A percentile compares a stretch with the other conserved stretches of the same genome.
Conservation (phyloP, 306 rosid species). For the Malus sieversii region DNA sequence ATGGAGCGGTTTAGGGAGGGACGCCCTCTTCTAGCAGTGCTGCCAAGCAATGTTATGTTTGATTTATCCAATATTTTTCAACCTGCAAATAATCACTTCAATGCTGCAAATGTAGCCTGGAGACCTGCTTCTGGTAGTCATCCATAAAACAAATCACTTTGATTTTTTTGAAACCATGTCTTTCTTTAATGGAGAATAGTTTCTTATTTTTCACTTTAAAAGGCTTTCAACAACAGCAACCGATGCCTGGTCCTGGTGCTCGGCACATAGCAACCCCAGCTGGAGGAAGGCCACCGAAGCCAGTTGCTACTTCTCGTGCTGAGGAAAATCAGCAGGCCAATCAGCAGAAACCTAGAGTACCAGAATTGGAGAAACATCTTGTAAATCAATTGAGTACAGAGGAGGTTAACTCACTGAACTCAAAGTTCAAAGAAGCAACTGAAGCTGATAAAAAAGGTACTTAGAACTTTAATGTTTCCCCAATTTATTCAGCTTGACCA, state of each 20-base stretch:
- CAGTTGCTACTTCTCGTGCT: constrained; percentile 41
- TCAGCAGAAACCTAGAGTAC: constrained; percentile 59
- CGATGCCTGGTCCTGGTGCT: constrained; percentile 49
- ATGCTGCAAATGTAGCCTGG: constrained; percentile 47
- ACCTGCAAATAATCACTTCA: constrained; percentile 36
- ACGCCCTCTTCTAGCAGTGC: no score
- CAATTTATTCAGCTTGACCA: not conserved
- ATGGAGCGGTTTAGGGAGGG: no score
- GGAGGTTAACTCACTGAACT: constrained; percentile 66
- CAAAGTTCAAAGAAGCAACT: constrained; percentile 73
- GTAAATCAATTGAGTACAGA: constrained; percentile 75
- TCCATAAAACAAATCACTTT: not conserved
- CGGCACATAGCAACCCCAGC: constrained; percentile 23
- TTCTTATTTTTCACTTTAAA: constrained; percentile 22
- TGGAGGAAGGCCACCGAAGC: constrained; percentile 62
- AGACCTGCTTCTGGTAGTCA: constrained; percentile 56
- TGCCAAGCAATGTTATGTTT: not conserved
- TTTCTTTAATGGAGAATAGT: constrained; percentile 2
- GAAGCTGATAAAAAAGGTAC: constrained; percentile 80
- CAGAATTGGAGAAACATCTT: constrained; percentile 79
- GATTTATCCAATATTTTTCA: constrained; percentile 56
- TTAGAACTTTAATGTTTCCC: constrained; percentile 5
- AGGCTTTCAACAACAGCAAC: constrained; percentile 65
- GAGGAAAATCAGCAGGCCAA: constrained; percentile 49
- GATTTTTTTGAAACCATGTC: no score